phyloP scores from a whole-genome alignment of 2,329 filamentous ascomycete species.

The Sporothrix phasma region DNA sequence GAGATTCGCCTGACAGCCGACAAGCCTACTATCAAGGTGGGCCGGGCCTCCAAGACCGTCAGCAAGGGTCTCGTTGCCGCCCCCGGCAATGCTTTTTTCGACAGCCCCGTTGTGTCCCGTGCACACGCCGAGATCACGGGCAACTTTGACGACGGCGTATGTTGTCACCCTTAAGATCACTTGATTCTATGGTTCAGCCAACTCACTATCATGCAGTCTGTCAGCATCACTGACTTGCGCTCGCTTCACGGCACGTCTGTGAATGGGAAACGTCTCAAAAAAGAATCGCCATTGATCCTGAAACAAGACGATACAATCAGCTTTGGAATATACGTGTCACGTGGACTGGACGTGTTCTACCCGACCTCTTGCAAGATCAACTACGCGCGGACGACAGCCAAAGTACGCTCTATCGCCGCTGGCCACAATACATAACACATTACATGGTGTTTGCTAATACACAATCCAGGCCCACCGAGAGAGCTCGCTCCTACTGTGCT shows the following conservation, averaged over 20 bases:
- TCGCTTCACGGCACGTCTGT: conserved; percentile 46
- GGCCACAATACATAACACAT: no score
- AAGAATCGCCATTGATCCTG: conserved; percentile 20
- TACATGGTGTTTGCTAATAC: not conserved
- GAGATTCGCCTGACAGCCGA: conserved; percentile 23
- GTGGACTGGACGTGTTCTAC: conserved; percentile 25
- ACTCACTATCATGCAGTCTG: conserved; percentile 26
- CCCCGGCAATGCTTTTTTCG: conserved; percentile 52
- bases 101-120: conserved; percentile 63
- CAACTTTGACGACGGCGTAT: conserved; percentile 36
- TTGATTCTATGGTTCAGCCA: not conserved
- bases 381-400: conserved; percentile 15
- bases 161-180: conserved; percentile 2
- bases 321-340: conserved; percentile 33
- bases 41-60: conserved; percentile 36
- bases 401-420: conserved; percentile 21
- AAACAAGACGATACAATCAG: conserved; percentile 29
- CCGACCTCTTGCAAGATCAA: conserved; percentile 24
- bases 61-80: conserved; percentile 33
- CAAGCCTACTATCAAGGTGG: conserved; percentile 26
- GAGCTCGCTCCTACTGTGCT: conserved; percentile 21
- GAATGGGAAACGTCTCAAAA: conserved; percentile 26
- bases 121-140: conserved; percentile 49
- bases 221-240: conserved; percentile 36
- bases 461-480: not conserved